These are phyloP conservation scores for Hypoxylon sp. DNA, from an alignment of 2,329 filamentous ascomycete genomes.

Conservation along the genomic window DNA sequence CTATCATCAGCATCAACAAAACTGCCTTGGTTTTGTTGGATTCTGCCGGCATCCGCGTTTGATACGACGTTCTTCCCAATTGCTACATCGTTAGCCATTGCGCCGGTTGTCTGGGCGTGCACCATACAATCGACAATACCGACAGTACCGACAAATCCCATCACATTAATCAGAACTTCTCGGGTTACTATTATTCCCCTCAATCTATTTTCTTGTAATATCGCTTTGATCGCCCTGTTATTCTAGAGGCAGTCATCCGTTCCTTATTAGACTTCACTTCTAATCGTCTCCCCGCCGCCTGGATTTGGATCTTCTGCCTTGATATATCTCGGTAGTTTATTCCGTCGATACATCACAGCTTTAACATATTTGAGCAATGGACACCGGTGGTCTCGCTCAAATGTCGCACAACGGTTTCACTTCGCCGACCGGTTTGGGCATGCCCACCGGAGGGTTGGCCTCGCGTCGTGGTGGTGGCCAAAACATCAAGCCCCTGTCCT, in stretches of 20 bases:
- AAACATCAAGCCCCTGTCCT: conserved; percentile 91
- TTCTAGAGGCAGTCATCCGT: conserved; percentile 52
- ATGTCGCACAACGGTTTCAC: conserved; percentile 92
- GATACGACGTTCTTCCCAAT: conserved; percentile 52
- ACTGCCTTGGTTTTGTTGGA: conserved; percentile 51
- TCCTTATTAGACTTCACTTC: conserved; percentile 53
- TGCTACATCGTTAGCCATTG: conserved; percentile 37
- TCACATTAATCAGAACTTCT: conserved; percentile 50
- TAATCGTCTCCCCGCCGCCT: conserved; percentile 41
- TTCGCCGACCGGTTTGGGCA: conserved; percentile 78
- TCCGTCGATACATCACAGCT: conserved; percentile 42
- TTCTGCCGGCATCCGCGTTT: conserved; percentile 54
- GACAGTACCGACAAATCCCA: conserved; percentile 41
- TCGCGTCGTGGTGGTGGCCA: conserved; percentile 85
- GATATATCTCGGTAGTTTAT: conserved; percentile 42
- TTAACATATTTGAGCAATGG: conserved; percentile 68
- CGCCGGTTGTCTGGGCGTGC: conserved; percentile 44
- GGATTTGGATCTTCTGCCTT: conserved; percentile 43
- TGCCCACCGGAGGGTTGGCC: conserved; percentile 85
- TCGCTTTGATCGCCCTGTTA: conserved; percentile 49
- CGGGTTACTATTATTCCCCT: conserved; percentile 38
- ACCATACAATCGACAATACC: conserved; percentile 24
- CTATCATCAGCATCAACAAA: conserved; percentile 43
- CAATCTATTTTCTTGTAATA: conserved; percentile 55
- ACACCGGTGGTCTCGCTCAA: conserved; percentile 99